A percentile compares a stretch with the other conserved stretches of the same genome.
These are phyloP conservation scores for Exophiala mesophila DNA, from an alignment of 2,329 filamentous ascomycete species.

Conservation along the genomic window DNA sequence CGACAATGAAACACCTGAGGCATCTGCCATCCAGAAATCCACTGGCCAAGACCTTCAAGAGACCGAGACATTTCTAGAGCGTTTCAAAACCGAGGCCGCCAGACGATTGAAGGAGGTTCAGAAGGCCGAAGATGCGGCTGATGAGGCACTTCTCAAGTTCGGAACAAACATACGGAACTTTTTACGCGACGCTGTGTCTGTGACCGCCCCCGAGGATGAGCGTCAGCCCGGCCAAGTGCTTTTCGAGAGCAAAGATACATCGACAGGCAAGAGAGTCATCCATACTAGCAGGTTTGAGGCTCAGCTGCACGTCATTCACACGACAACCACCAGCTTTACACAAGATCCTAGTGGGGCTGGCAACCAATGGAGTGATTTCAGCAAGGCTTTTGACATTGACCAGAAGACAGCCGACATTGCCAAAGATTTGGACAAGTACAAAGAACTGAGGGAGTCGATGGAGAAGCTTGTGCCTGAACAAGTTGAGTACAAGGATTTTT, in stretches of 20 bases:
- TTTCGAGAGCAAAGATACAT: conserved; percentile 89
- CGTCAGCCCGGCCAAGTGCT: conserved; percentile 58
- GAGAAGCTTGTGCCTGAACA: conserved; percentile 90
- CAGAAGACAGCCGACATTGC: conserved; percentile 80
- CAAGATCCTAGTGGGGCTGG: conserved; percentile 61
- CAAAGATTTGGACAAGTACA: conserved; percentile 75
- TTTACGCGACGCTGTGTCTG: conserved; percentile 81
- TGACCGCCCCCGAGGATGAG: conserved; percentile 64
- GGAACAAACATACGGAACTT: conserved; percentile 86
- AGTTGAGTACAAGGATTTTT: conserved; percentile 86
- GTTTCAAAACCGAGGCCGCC: conserved; percentile 70
- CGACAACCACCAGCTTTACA: conserved; percentile 71
- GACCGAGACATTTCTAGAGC: conserved; percentile 64
- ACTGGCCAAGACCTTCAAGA: conserved; percentile 37
- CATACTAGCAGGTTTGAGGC: conserved; percentile 93
- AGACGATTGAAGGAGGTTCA: conserved; percentile 86
- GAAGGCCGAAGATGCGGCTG: conserved; percentile 87
- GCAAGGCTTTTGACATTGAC: conserved; percentile 70
- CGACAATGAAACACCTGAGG: conserved; percentile 27
- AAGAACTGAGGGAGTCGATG: conserved; percentile 82
- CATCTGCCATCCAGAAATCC: conserved; percentile 20
- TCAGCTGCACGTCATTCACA: conserved; percentile 92
- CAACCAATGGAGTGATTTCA: conserved; percentile 65
- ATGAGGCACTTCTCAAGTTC: conserved; percentile 89
- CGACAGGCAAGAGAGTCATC: conserved; percentile 82